A percentile compares a stretch with the other conserved stretches of the same genome.
phyloP scores from a whole-genome alignment of 805 yeast genomes.

The Metschnikowia cubensis region DNA sequence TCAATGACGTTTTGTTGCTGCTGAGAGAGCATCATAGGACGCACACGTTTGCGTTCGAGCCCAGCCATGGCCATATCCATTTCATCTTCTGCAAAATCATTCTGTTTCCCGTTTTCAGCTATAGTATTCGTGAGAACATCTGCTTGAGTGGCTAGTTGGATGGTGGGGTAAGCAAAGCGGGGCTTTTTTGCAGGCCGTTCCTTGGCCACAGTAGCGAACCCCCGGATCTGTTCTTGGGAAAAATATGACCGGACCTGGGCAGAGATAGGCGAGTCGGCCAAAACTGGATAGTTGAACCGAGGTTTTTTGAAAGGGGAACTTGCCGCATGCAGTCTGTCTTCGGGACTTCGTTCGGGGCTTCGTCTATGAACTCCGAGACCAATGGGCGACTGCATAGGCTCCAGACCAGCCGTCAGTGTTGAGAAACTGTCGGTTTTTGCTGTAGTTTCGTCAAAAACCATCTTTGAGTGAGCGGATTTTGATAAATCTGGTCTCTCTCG shows the following conservation, averaged over 20 bases:
- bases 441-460: too few species aligned
- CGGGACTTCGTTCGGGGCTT: too few species aligned
- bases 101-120: too few species aligned
- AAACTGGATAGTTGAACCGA: not conserved
- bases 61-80: not conserved
- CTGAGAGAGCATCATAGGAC: constrained; percentile 35
- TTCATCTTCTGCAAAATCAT: too few species aligned
- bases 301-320: not conserved
- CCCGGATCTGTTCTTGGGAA: constrained; percentile 14
- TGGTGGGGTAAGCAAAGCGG: constrained; percentile 18
- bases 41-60: constrained; percentile 25
- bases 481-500: too few species aligned
- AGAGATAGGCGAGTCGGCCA: too few species aligned
- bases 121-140: not conserved
- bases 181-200: not conserved
- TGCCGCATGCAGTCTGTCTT: too few species aligned
- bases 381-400: not conserved
- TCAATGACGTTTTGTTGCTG: constrained; percentile 68
- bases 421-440: too few species aligned
- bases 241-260: constrained; percentile 9
- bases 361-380: too few species aligned
- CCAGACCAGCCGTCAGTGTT: not conserved
- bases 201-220: constrained; percentile 5
- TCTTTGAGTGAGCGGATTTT: too few species aligned
- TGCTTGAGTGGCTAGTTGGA: constrained; percentile 27